phyloP scores from a whole-genome alignment of 495 filamentous ascomycete genomes.

The Neurospora hispaniola region DNA sequence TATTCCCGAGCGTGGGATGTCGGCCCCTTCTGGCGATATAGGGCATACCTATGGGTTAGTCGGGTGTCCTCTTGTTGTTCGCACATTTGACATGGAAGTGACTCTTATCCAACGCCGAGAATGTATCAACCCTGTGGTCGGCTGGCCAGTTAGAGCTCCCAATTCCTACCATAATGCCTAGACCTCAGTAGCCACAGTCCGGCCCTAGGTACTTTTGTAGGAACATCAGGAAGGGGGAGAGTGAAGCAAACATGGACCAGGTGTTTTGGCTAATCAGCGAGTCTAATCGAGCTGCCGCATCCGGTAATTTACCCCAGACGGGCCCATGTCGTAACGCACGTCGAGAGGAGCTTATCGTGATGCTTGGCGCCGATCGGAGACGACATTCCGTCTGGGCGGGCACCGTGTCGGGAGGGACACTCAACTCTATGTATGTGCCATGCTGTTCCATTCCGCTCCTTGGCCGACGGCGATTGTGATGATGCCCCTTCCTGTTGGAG shows the following conservation, averaged over 20 bases:
- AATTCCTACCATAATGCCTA: not conserved
- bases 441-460: not conserved
- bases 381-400: not conserved
- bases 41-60: no score
- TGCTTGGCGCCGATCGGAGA: not conserved
- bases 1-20: not conserved
- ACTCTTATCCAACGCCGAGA: not conserved
- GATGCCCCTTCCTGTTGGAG: not conserved
- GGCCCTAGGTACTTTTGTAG: not conserved
- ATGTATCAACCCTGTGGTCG: not conserved
- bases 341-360: not conserved
- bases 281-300: not conserved
- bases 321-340: not conserved
- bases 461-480: not conserved
- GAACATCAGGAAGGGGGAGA: not conserved
- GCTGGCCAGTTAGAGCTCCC: not conserved
- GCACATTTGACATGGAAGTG: not conserved
- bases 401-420: not conserved
- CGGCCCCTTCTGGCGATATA: not conserved
- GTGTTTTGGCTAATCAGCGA: not conserved
- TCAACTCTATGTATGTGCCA: not conserved
- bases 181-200: not conserved
- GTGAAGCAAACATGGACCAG: not conserved
- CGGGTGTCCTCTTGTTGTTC: no score
- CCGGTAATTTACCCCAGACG: not conserved